These are phyloP conservation scores for Vitis labrusca DNA, from an alignment of 164 flowering plant species.

Conservation along the genomic window DNA sequence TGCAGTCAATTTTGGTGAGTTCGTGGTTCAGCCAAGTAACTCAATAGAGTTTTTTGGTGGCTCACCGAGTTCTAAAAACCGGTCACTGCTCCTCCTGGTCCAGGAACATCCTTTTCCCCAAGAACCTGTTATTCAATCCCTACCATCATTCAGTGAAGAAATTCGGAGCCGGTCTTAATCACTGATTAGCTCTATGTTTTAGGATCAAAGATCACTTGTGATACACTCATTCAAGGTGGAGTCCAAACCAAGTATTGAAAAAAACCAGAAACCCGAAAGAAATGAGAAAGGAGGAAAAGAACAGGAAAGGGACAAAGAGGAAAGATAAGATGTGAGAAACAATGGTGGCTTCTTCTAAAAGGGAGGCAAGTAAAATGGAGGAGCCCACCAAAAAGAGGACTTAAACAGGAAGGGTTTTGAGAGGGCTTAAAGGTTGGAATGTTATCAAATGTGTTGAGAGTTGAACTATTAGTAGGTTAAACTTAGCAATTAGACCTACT, in stretches of 20 bases:
- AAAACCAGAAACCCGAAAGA: neutral
- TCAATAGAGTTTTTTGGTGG: neutral
- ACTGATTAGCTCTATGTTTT: conserved; percentile 2
- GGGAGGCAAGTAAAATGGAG: conserved; percentile 32
- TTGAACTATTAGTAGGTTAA: conserved; percentile 14
- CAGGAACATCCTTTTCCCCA: neutral
- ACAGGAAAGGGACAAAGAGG: neutral
- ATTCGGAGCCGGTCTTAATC: neutral
- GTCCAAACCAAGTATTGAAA: conserved; percentile 30
- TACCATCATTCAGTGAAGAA: conserved; percentile 13
- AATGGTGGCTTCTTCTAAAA: conserved; percentile 34
- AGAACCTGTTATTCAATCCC: conserved; percentile 14
- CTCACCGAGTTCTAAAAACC: neutral
- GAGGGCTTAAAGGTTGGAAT: neutral
- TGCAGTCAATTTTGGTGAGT: too few relatives aligned
- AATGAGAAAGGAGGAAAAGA: neutral
- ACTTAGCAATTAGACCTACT: conserved; percentile 21
- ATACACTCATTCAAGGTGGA: conserved; percentile 18
- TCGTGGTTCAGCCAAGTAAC: neutral
- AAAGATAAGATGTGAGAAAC: neutral
- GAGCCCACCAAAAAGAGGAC: conserved; percentile 14
- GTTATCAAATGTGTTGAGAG: conserved; percentile 1
- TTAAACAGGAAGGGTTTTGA: neutral
- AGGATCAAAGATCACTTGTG: conserved; percentile 13
- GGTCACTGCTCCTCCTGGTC: neutral